These are phyloP conservation scores for Colletotrichum spinosum DNA, from an alignment of 2,329 filamentous ascomycete genomes.

Conservation along the genomic window DNA sequence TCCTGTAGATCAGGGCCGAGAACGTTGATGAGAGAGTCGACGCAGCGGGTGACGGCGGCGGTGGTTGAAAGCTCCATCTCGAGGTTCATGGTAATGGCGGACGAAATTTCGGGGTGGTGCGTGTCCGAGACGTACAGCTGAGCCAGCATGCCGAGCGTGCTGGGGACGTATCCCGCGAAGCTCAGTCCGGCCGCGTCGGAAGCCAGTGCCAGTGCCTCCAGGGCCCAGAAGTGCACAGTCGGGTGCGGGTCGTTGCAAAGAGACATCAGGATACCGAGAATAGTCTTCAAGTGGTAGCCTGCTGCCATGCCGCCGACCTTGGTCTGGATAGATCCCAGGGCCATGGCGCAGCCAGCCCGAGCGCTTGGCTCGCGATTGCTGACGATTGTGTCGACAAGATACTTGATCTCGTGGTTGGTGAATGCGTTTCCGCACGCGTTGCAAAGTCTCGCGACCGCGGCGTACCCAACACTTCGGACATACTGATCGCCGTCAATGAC, in stretches of 20 bases:
- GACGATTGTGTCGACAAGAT: slow-evolving; percentile 93
- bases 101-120: slow-evolving; percentile 86
- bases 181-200: slow-evolving; percentile 93
- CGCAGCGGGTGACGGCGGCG: slow-evolving; percentile 85
- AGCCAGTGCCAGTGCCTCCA: slow-evolving; percentile 87
- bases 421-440: slow-evolving; percentile 86
- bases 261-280: slow-evolving; percentile 98
- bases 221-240: slow-evolving; percentile 94
- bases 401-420: slow-evolving; percentile 90
- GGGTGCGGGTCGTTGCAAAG: slow-evolving; percentile 96
- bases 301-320: slow-evolving; percentile 98
- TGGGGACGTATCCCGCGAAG: slow-evolving; percentile 90
- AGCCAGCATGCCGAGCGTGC: slow-evolving; percentile 91
- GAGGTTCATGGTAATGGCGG: slow-evolving; percentile 87
- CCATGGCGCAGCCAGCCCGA: slow-evolving; percentile 93
- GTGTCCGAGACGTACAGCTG: slow-evolving; percentile 93
- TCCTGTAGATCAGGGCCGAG: slow-evolving; percentile 96
- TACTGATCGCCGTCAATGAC: slow-evolving; percentile 87
- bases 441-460: slow-evolving; percentile 87
- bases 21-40: slow-evolving; percentile 97
- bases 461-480: slow-evolving; percentile 86
- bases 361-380: slow-evolving; percentile 93
- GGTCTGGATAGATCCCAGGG: slow-evolving; percentile 91
- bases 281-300: slow-evolving; percentile 94
- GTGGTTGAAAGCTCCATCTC: slow-evolving; percentile 87